These are phyloP conservation scores for Trichoderma arundinaceum DNA, from an alignment of 2,329 filamentous ascomycete genomes.

Conservation along the genomic window DNA sequence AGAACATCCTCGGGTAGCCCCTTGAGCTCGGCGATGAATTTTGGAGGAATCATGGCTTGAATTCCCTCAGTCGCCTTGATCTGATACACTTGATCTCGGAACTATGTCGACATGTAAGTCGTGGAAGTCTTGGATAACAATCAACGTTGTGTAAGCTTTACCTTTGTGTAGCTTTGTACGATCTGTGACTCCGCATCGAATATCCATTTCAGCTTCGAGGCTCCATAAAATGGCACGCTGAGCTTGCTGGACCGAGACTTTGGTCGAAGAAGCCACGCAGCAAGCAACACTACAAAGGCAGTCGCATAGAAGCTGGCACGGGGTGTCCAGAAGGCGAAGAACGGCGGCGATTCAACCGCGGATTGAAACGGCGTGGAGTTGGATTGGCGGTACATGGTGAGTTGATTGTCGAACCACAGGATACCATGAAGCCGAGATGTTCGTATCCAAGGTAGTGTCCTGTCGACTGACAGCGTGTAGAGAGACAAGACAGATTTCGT, in stretches of 20 bases:
- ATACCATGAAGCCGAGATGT: not conserved
- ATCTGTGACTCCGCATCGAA: slow-evolving; percentile 56
- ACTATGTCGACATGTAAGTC: slow-evolving; percentile 44
- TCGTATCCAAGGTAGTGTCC: not conserved
- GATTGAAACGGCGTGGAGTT: slow-evolving; percentile 3
- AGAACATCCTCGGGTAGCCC: slow-evolving; percentile 55
- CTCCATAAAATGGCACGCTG: slow-evolving; percentile 54
- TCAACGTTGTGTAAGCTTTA: slow-evolving; percentile 32
- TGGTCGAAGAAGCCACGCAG: slow-evolving; percentile 14
- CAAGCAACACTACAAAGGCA: slow-evolving; percentile 2
- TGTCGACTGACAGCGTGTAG: not conserved
- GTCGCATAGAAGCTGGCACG: slow-evolving; percentile 12
- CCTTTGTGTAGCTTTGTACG: slow-evolving; percentile 57
- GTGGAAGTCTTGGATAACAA: not conserved
- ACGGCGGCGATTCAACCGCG: not conserved
- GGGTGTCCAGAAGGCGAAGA: slow-evolving; percentile 12
- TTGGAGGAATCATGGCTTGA: slow-evolving; percentile 55
- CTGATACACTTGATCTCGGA: slow-evolving; percentile 56
- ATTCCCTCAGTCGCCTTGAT: slow-evolving; percentile 58
- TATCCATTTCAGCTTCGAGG: slow-evolving; percentile 56
- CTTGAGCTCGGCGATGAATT: slow-evolving; percentile 54
- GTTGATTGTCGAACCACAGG: not conserved
- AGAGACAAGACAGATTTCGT: not conserved
- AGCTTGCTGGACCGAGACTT: slow-evolving; percentile 36
- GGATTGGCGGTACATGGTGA: slow-evolving; percentile 19